A percentile compares a stretch with the other conserved stretches of the same genome.
These are phyloP conservation scores for Mycena epipterygia DNA, from an alignment of 768 basidiomycete genomes.

Conservation along the genomic window DNA sequence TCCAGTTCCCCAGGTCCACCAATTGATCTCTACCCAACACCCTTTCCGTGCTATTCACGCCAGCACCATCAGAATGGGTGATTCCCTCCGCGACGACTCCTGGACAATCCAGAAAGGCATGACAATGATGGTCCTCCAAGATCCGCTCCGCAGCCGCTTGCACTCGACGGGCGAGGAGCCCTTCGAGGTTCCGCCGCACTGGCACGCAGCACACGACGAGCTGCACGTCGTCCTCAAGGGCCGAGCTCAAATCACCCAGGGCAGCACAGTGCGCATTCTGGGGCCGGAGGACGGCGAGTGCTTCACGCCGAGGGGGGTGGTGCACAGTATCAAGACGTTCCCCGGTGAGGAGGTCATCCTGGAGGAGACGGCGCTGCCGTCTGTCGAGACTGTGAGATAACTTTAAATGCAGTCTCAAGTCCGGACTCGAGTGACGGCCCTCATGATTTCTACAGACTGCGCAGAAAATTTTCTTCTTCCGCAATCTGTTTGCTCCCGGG, in stretches of 20 bases:
- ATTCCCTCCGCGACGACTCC: conserved; percentile 7
- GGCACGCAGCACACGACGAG: conserved; percentile 1
- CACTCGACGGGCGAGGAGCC: not conserved
- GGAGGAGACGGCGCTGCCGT: conserved; percentile 2
- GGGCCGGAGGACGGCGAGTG: not conserved
- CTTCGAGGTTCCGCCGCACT: not conserved
- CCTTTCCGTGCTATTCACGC: no score
- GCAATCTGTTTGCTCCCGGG: not conserved
- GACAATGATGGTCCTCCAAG: not conserved
- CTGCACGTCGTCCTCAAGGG: conserved; percentile 13
- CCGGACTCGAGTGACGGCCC: not conserved
- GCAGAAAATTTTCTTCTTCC: conserved; percentile 19
- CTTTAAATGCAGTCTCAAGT: not conserved
- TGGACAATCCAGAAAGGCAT: not conserved
- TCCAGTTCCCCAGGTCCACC: no score
- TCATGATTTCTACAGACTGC: not conserved
- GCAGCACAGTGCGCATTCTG: not conserved
- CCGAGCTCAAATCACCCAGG: not conserved
- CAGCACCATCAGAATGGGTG: no score
- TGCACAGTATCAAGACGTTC: conserved; percentile 1
- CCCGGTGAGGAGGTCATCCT: conserved; percentile 1
- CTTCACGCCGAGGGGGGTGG: not conserved
- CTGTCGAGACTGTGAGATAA: not conserved
- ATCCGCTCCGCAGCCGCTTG: conserved; percentile 5
- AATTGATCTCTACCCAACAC: no score